Evolutionary conservation across 805 yeast genomes (phyloP).

Genomic region (Teunomyces barrocoloradensis): DNA sequence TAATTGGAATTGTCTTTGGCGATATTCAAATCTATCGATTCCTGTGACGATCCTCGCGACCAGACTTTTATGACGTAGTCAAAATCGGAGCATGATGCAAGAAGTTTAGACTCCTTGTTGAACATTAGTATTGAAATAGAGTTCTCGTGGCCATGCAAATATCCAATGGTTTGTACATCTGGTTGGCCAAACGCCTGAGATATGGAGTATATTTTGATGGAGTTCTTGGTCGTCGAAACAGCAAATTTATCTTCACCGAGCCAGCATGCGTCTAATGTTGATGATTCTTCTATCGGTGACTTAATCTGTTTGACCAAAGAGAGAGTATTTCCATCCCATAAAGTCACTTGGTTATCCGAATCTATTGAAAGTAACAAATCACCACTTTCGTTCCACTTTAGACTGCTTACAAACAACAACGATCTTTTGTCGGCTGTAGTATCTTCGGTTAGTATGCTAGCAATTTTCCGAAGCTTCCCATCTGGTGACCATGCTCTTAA

Average conservation of each 20-base stretch:
- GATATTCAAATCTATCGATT: constrained; percentile 36
- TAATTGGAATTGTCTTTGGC: constrained; percentile 9
- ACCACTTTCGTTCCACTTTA: constrained; percentile 62
- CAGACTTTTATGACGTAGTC: constrained; percentile 73
- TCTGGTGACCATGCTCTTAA: constrained; percentile 74
- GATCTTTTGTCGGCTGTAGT: constrained; percentile 2
- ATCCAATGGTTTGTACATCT: constrained; percentile 28
- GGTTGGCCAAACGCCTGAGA: constrained; percentile 7
- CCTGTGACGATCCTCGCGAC: constrained; percentile 61
- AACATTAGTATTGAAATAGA: constrained; percentile 56
- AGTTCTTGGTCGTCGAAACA: constrained; percentile 57
- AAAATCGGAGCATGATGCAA: constrained; percentile 71
- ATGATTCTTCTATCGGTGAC: constrained; percentile 5
- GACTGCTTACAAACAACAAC: constrained; percentile 34
- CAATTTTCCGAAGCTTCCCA: constrained; percentile 58
- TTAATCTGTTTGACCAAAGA: constrained; percentile 31
- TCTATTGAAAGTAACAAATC: constrained; percentile 60
- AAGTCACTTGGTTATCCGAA: constrained; percentile 32
- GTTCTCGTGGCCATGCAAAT: constrained; percentile 59
- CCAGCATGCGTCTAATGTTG: constrained; percentile 63
- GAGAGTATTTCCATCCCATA: constrained; percentile 61
- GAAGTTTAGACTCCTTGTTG: constrained; percentile 47
- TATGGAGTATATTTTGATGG: constrained; percentile 54
- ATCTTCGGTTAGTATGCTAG: constrained; percentile 17
- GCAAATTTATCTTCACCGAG: constrained; percentile 66